Evolutionary conservation across 192 early-diverging fungal genomes (phyloP), one percentile per base, ranked within the genome.

Genomic region (Linnemannia elongata): DNA sequence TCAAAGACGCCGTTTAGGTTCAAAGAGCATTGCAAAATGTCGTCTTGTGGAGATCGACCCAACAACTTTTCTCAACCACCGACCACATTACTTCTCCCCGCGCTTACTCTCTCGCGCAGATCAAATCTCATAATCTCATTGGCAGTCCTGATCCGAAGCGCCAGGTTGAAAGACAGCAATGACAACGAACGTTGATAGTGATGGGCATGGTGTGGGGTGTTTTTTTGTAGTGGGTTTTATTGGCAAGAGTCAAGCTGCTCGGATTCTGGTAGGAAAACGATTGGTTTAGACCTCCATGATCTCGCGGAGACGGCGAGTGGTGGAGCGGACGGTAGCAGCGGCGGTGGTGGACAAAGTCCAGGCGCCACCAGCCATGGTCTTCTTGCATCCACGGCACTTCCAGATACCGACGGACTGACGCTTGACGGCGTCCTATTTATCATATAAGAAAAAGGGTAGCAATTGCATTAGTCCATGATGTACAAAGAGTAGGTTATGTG

Each of bases 271-370:
- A 44, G 70, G 75, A 71, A 77, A 77, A 86, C 41, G 45, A 77
- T 72, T 68, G 41, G 47, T 92, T 95, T 97, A 98, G 86, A 94
- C 92, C 91, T 97, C 96, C 82, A 94, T 94, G 83, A 98, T 82
- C 88, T 98, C 97, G 88, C 97, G 96, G 76, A 98, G 96, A 97
- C 98, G 98, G 93, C 98, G 97, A 90, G 99, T 94, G 91, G 96
- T 97, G 80, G 96, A 96, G 88, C 98, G 96, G 88, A 96, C 94
- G 78, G 97, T 95, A 78, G 94, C 93, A 83, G 98, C 97, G 87
- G 96, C 94, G 79, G 96, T 96, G 88, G 98, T 99, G 93, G 93
- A 93, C 76, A 98, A 93, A 77, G 97, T 96, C 96, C 97, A 99
- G 88, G 98, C 98, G 89, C 98, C 98, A 84, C 97, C 98, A 77